phyloP scores from a whole-genome alignment of 345 rosid species.

The Salix exigua region DNA sequence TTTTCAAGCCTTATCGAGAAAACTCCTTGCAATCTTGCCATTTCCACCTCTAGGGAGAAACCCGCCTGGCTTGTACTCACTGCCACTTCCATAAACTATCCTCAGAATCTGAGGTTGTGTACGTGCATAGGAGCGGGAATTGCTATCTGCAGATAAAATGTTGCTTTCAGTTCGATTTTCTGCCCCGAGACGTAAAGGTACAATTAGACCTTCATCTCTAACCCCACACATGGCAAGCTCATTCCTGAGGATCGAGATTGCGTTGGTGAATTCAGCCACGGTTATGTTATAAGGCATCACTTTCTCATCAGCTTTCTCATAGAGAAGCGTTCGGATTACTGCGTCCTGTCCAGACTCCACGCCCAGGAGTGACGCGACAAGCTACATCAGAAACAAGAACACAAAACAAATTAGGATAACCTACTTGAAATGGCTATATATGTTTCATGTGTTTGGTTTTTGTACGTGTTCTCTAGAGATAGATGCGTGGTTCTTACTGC shows the following conservation, averaged over 20 bases:
- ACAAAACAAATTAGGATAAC: no score
- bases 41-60: constrained; percentile 41
- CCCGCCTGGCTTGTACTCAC: constrained; percentile 18
- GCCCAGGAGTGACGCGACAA: constrained; percentile 53
- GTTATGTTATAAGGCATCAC: constrained; percentile 36
- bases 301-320: constrained; percentile 27
- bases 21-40: constrained; percentile 35
- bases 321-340: constrained; percentile 45
- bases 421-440: neutral
- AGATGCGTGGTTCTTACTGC: constrained; percentile 25
- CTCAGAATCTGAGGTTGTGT: constrained; percentile 35
- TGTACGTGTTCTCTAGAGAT: neutral
- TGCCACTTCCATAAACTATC: constrained; percentile 30
- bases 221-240: constrained; percentile 36
- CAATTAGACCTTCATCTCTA: constrained; percentile 53
- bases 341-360: constrained; percentile 75
- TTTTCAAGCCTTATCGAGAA: constrained; percentile 2
- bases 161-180: constrained; percentile 38
- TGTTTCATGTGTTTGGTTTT: neutral
- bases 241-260: constrained; percentile 35
- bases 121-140: constrained; percentile 29
- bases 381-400: constrained; percentile 18
- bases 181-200: constrained; percentile 31
- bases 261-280: constrained; percentile 32
- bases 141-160: constrained; percentile 29